Evolutionary conservation across 768 basidiomycete species (phyloP).

Genomic region (Epithele typhae): DNA sequence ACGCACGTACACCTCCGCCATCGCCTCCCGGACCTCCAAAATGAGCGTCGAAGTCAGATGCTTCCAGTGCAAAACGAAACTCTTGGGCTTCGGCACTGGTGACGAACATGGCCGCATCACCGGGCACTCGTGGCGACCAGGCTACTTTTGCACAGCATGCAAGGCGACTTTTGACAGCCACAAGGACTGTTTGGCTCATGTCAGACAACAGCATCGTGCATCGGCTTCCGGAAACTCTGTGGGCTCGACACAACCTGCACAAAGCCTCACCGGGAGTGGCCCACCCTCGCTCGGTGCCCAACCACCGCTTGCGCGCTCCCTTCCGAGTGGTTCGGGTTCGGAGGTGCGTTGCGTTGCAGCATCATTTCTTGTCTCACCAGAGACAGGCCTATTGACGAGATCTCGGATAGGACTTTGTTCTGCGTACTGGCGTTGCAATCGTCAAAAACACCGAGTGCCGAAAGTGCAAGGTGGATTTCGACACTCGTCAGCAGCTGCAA

Average conservation of each 20-base stretch:
- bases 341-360: background rate
- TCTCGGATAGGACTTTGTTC: background rate
- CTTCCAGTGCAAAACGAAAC: background rate
- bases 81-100: background rate
- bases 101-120: background rate
- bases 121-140: conserved; percentile 2
- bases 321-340: background rate
- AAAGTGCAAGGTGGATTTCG: background rate
- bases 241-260: background rate
- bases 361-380: background rate
- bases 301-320: background rate
- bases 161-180: background rate
- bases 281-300: background rate
- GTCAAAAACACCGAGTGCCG: background rate
- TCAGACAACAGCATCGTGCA: background rate
- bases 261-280: background rate
- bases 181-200: background rate
- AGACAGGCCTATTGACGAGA: background rate
- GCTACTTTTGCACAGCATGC: conserved; percentile 1
- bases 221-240: background rate
- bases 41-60: background rate
- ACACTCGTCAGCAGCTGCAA: background rate
- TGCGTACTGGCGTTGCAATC: background rate
- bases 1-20: no score
- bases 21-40: no score